Evolutionary conservation across 2,329 filamentous ascomycete species (phyloP).

Genomic region (Botrytis hyacinthi): DNA sequence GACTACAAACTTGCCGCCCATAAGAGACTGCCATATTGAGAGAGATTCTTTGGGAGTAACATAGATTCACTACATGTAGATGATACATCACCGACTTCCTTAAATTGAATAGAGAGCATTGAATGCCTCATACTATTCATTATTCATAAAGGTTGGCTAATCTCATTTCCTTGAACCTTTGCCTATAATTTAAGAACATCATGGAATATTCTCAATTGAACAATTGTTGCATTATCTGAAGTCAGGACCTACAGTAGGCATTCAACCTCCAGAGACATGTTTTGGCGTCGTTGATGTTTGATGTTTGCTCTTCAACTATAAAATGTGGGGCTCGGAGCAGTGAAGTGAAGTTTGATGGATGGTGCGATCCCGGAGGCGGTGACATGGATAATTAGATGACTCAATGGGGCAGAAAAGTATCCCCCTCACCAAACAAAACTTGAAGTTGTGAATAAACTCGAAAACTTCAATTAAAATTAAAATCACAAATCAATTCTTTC

Average conservation of each 20-base stretch:
- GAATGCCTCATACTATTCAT: neutral
- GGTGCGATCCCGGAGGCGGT: slow-evolving; percentile 16
- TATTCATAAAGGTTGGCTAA: neutral
- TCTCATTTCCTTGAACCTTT: neutral
- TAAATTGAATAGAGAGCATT: neutral
- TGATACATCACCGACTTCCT: neutral
- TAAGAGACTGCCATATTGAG: neutral
- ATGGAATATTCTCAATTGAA: neutral
- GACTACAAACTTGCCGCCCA: neutral
- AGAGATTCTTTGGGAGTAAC: neutral
- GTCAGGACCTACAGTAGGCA: neutral
- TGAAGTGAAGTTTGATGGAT: neutral
- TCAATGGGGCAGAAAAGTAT: slow-evolving; percentile 15
- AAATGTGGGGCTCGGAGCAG: neutral
- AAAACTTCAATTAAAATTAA: neutral
- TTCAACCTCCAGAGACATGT: neutral
- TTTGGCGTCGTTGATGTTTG: neutral
- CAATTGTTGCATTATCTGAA: neutral
- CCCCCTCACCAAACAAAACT: slow-evolving; percentile 10
- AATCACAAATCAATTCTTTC: slow-evolving; percentile 24
- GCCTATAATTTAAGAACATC: neutral
- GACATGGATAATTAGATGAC: slow-evolving; percentile 2
- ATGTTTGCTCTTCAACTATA: neutral
- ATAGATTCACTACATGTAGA: neutral
- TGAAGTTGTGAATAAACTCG: neutral